Evolutionary conservation across 345 rosid species (phyloP).

Genomic region (Syzygium grande): DNA sequence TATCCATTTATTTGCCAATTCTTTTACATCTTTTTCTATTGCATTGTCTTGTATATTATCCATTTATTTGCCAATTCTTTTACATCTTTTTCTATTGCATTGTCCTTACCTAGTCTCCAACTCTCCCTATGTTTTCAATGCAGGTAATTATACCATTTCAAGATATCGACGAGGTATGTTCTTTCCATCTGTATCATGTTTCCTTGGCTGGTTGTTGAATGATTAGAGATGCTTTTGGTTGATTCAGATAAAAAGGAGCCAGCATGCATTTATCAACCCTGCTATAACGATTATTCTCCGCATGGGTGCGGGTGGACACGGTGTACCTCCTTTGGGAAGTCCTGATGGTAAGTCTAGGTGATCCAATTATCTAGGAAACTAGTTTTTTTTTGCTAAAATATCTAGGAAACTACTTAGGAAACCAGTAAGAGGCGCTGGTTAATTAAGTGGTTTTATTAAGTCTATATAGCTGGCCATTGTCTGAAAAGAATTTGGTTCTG

Average conservation of each 20-base stretch:
- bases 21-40: neutral
- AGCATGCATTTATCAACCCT: constrained; percentile 97
- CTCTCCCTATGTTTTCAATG: neutral
- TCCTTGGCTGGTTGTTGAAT: neutral
- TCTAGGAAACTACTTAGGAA: neutral
- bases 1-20: neutral
- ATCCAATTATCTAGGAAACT: neutral
- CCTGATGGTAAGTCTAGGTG: constrained; percentile 70
- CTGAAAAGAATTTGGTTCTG: neutral
- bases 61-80: neutral
- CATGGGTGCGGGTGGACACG: constrained; percentile 99
- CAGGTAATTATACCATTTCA: constrained; percentile 88
- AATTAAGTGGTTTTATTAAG: neutral
- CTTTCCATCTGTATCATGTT: neutral
- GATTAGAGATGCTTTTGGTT: constrained; percentile 3
- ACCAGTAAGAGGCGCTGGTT: neutral
- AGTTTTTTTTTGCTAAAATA: neutral
- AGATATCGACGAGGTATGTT: constrained; percentile 87
- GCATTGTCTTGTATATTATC: neutral
- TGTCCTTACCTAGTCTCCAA: neutral
- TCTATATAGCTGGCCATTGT: neutral
- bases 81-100: neutral
- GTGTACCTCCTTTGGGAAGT: constrained; percentile 98
- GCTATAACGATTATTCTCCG: constrained; percentile 87
- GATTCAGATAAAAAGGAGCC: constrained; percentile 82